These are phyloP conservation scores for Sorghum bicolor DNA, from an alignment of 176 grass and related monocot species.

Conservation along the genomic window DNA sequence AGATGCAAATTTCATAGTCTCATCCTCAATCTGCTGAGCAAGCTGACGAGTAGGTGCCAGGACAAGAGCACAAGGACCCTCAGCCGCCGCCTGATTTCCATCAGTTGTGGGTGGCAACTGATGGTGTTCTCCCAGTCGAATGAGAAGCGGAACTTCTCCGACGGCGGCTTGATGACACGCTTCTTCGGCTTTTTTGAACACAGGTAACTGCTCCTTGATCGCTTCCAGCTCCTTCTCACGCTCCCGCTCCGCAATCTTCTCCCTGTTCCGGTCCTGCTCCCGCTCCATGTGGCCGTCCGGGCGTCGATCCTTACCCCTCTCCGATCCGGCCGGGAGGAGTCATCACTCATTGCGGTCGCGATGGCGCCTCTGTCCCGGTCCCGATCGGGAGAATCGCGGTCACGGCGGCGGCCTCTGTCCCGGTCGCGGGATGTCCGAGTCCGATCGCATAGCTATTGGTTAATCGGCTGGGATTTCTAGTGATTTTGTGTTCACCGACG, in stretches of 20 bases:
- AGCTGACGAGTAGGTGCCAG: conserved; percentile 91
- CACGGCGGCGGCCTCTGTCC: too few relatives aligned
- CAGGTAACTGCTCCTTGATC: conserved; percentile 95
- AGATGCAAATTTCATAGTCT: conserved; percentile 92
- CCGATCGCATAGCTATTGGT: too few relatives aligned
- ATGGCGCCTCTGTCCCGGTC: too few relatives aligned
- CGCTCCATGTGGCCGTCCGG: conserved; percentile 15
- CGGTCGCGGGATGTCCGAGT: too few relatives aligned
- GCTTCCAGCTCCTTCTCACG: conserved; percentile 80
- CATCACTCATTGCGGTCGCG: too few relatives aligned
- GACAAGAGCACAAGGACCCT: conserved; percentile 92
- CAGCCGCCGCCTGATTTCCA: conserved; percentile 66
- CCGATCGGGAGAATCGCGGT: too few relatives aligned
- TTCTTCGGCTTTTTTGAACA: conserved; percentile 97
- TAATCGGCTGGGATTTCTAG: too few relatives aligned
- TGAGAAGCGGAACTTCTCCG: conserved; percentile 94
- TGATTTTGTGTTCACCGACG: too few relatives aligned
- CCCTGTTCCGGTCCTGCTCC: conserved; percentile 44
- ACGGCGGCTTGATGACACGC: conserved; percentile 87
- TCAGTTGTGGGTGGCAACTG: conserved; percentile 74
- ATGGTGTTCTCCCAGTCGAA: conserved; percentile 97
- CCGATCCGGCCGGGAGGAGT: too few relatives aligned
- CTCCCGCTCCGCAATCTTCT: conserved; percentile 86
- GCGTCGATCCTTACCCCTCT: too few relatives aligned
- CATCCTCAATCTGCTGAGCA: conserved; percentile 95